Evolutionary conservation across 1,139 yeast genomes (phyloP), one percentile per base, ranked within the genome.

Genomic region (Arxiozyma bovina): DNA sequence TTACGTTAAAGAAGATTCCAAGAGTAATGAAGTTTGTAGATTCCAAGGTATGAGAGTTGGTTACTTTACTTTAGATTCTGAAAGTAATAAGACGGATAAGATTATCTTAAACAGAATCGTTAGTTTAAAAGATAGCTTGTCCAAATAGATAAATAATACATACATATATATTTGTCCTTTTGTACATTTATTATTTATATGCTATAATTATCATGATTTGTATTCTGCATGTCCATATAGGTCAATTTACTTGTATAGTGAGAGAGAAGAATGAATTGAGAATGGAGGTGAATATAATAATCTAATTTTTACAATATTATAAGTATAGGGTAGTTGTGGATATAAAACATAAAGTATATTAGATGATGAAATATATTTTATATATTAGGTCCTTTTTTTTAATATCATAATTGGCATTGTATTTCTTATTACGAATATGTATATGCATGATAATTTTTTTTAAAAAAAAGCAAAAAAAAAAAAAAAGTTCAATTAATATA

Each of bases 1-100:
- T 68, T 81, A 83, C 66, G 86, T 86, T 61, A 76, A 76, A 62
- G 95, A 87, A 69, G 72, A 71, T 54, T 79, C 78, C 30, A 74
- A 75, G 50, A 75, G 80, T 50, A 84, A 87, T 42, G 95, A 93
- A 70, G 82, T 95, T n/a, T 87, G 88, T 42, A 81, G 99, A 70
- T 94, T 94, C 88, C 99, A 94, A 75, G 99, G 96, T 38, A 80
- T 94, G 71, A 85, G 99, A 74, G 93, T 89, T 52, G 99, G 99
- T 27, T 93, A 93, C 73, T 94, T 91, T 80, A 85, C 96, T 69
- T 73, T 89, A 71, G 99, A 94, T 69, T 81, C 79, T 64, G 98
- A 93, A 60, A 75, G 89, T 54, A 74, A 76, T 7, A 77, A 73
- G 23, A 30, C 46, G 38, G 83, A 79, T 50, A 76, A 74, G 57